These are phyloP conservation scores for Hortiboletus campestris DNA, from an alignment of 768 basidiomycete genomes.

Conservation along the genomic window DNA sequence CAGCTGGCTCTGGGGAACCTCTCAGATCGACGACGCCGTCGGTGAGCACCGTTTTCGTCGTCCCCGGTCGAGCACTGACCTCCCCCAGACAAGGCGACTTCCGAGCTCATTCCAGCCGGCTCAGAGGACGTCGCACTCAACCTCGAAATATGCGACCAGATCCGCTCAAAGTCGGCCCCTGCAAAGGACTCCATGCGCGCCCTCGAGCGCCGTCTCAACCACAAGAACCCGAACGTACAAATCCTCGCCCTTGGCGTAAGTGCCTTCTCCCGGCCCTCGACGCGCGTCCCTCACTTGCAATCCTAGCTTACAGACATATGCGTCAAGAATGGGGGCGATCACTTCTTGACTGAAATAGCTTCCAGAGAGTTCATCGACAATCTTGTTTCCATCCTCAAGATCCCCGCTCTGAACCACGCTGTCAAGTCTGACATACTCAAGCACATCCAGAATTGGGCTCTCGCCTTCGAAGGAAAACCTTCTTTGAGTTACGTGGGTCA, in stretches of 20 bases:
- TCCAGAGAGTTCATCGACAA: conserved; percentile 95
- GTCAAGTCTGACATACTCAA: conserved; percentile 79
- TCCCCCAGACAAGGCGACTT: conserved; percentile 85
- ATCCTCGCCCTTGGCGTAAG: conserved; percentile 81
- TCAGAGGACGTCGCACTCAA: conserved; percentile 89
- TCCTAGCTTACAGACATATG: conserved; percentile 82
- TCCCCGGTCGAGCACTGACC: no score
- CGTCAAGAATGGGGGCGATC: conserved; percentile 96
- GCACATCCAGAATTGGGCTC: conserved; percentile 90
- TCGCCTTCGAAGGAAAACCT: conserved; percentile 82
- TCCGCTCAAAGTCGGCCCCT: conserved; percentile 83
- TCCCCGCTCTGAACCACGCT: conserved; percentile 71
- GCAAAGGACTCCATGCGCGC: conserved; percentile 87
- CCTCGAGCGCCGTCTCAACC: conserved; percentile 81
- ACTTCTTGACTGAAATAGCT: conserved; percentile 79
- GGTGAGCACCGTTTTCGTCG: conserved; percentile 46
- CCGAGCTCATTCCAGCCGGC: conserved; percentile 79
- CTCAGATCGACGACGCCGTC: conserved; percentile 79
- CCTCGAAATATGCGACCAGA: conserved; percentile 96
- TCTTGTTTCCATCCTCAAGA: conserved; percentile 82
- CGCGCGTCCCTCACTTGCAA: conserved; percentile 1
- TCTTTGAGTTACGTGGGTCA: conserved; percentile 72
- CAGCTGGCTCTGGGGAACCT: conserved; percentile 77
- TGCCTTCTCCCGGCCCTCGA: conserved; percentile 11
- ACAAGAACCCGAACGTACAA: conserved; percentile 96